These are phyloP conservation scores for Fusarium sp. DNA, from an alignment of 2,329 filamentous ascomycete species.

Conservation along the genomic window DNA sequence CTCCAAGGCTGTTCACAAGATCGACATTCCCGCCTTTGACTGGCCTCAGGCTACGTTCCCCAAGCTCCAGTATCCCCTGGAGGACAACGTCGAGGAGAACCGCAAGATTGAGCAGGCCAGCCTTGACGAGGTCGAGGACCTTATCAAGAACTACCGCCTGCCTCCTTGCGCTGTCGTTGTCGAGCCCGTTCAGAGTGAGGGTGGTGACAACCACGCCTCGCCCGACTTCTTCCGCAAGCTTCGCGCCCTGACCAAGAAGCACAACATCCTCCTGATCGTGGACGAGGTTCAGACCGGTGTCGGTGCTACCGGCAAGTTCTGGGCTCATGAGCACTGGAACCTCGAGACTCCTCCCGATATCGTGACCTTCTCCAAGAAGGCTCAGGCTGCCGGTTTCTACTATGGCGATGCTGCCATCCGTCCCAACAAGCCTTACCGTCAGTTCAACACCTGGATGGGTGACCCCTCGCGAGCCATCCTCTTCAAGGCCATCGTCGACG, in stretches of 20 bases:
- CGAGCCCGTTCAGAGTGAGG: slow-evolving; percentile 93
- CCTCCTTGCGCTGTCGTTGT: slow-evolving; percentile 83
- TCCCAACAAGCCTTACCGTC: slow-evolving; percentile 91
- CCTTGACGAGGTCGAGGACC: slow-evolving; percentile 80
- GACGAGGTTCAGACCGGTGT: slow-evolving; percentile 95
- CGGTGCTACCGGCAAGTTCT: slow-evolving; percentile 92
- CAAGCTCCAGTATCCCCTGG: slow-evolving; percentile 82
- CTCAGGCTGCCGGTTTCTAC: slow-evolving; percentile 92
- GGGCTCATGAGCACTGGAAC: slow-evolving; percentile 96
- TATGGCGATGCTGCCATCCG: slow-evolving; percentile 80
- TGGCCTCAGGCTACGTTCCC: slow-evolving; percentile 94
- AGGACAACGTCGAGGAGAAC: slow-evolving; percentile 81
- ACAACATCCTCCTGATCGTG: slow-evolving; percentile 84
- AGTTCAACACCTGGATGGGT: slow-evolving; percentile 99
- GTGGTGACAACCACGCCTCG: slow-evolving; percentile 92
- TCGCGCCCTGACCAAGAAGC: slow-evolving; percentile 77
- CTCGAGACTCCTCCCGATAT: slow-evolving; percentile 83
- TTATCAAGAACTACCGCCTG: slow-evolving; percentile 79
- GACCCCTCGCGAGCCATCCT: slow-evolving; percentile 85
- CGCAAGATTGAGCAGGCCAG: slow-evolving; percentile 80
- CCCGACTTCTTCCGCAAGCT: slow-evolving; percentile 86
- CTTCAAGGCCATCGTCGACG: slow-evolving; percentile 84
- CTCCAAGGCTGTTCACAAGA: slow-evolving; percentile 92
- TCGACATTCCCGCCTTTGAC: slow-evolving; percentile 93
- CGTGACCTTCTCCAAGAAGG: slow-evolving; percentile 96